Conservation (phyloP, 176 grass and related monocot genomes). For the Carex littledalei region DNA sequence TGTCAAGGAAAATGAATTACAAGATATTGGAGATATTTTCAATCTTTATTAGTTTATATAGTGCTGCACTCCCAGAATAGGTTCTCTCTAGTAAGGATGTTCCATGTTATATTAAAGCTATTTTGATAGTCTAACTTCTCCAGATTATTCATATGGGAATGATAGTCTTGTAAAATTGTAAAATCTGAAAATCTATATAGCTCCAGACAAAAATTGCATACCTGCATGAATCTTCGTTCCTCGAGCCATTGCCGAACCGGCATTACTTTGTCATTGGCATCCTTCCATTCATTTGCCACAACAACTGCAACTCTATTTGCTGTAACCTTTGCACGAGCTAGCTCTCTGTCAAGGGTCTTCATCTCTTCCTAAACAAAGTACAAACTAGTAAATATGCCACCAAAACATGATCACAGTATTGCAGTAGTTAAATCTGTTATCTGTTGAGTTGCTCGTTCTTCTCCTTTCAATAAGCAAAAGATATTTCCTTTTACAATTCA, state of each 20-base stretch:
- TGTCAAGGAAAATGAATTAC: neutral
- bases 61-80: neutral
- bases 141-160: neutral
- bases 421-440: neutral
- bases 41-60: neutral
- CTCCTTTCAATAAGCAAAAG: neutral
- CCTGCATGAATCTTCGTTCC: constrained; percentile 80
- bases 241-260: constrained; percentile 98
- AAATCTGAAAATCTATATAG: neutral
- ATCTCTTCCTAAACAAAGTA: constrained; percentile 69
- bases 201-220: constrained; percentile 24
- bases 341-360: constrained; percentile 93
- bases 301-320: constrained; percentile 98
- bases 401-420: constrained; percentile 7
- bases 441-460: neutral
- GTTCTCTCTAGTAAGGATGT: neutral
- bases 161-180: neutral
- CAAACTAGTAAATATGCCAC: constrained; percentile 6
- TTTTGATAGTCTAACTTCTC: neutral
- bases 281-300: constrained; percentile 99
- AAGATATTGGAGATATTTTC: neutral
- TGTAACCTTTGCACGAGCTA: constrained; percentile 87
- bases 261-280: constrained; percentile 98
- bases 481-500: neutral
- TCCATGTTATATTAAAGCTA: neutral